A percentile compares a stretch with the other conserved stretches of the same genome.
phyloP scores from a whole-genome alignment of 345 rosid genomes.

The Brassica nigra region DNA sequence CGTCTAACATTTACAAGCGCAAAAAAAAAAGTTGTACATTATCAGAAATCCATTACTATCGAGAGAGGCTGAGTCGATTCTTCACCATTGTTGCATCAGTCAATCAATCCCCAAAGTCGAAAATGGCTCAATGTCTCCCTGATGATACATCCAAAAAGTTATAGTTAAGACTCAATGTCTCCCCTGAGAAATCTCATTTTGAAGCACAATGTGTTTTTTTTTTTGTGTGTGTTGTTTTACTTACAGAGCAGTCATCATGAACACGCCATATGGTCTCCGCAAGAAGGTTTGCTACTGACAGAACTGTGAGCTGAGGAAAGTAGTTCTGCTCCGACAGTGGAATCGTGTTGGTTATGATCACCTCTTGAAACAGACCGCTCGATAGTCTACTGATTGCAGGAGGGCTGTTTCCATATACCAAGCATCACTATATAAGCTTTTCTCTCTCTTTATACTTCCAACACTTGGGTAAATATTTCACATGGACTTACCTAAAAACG shows the following conservation, averaged over 20 bases:
- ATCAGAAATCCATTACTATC: constrained; percentile 12
- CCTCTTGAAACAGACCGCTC: constrained; percentile 92
- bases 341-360: constrained; percentile 91
- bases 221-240: constrained; percentile 46
- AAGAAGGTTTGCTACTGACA: constrained; percentile 93
- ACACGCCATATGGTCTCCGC: constrained; percentile 99
- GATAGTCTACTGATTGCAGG: constrained; percentile 95
- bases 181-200: not conserved
- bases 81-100: constrained; percentile 42
- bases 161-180: constrained; percentile 24
- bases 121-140: constrained; percentile 82
- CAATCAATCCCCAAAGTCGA: constrained; percentile 77
- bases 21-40: constrained; percentile 12
- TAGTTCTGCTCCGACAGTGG: constrained; percentile 84
- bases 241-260: constrained; percentile 93
- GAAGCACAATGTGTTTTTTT: not conserved
- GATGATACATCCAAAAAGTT: constrained; percentile 41
- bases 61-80: not conserved
- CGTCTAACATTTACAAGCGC: constrained; percentile 25
- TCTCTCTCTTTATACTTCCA: not conserved
- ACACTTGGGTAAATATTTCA: constrained; percentile 4
- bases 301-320: constrained; percentile 86
- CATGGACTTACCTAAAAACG: constrained; percentile 69
- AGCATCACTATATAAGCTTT: constrained; percentile 4
- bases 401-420: constrained; percentile 56